Conservation (phyloP, 345 rosid genomes). For the Clarkia xantiana region DNA sequence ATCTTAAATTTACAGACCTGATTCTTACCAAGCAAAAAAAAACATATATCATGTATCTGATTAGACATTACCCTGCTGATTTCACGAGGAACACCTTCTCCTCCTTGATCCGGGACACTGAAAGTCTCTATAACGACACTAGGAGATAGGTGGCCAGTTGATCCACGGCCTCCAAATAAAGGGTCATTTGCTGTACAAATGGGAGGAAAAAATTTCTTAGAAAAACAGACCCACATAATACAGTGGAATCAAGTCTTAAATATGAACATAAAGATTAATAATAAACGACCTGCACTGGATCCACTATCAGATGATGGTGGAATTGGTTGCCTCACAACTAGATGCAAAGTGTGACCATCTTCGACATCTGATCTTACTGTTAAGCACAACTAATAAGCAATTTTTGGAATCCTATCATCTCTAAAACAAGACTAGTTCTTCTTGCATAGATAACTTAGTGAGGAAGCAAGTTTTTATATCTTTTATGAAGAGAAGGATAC, state of each 20-base stretch:
- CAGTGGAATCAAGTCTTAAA: too few species aligned
- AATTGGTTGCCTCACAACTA: conserved; percentile 64
- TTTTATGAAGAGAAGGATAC: conserved; percentile 33
- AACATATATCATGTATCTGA: neutral
- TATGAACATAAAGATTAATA: too few species aligned
- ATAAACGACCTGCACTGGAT: conserved; percentile 36
- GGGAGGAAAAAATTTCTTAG: neutral
- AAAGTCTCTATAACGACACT: conserved; percentile 53
- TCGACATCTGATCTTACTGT: conserved; percentile 48
- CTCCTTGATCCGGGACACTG: conserved; percentile 59
- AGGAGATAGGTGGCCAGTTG: conserved; percentile 24
- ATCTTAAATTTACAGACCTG: neutral
- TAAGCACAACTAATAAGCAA: conserved; percentile 15
- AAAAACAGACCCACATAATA: too few species aligned
- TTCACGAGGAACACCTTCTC: conserved; percentile 61
- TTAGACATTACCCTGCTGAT: conserved; percentile 39
- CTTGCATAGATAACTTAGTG: too few species aligned
- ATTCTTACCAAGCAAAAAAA: neutral
- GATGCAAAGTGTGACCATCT: conserved; percentile 76
- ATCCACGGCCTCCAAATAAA: conserved; percentile 24
- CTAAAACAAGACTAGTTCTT: too few species aligned
- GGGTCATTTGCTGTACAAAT: conserved; percentile 22
- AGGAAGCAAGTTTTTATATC: too few species aligned
- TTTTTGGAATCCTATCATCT: too few species aligned
- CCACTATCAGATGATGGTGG: conserved; percentile 32